These are phyloP conservation scores for Cercospora beticola DNA, from an alignment of 2,329 filamentous ascomycete genomes.

Conservation along the genomic window DNA sequence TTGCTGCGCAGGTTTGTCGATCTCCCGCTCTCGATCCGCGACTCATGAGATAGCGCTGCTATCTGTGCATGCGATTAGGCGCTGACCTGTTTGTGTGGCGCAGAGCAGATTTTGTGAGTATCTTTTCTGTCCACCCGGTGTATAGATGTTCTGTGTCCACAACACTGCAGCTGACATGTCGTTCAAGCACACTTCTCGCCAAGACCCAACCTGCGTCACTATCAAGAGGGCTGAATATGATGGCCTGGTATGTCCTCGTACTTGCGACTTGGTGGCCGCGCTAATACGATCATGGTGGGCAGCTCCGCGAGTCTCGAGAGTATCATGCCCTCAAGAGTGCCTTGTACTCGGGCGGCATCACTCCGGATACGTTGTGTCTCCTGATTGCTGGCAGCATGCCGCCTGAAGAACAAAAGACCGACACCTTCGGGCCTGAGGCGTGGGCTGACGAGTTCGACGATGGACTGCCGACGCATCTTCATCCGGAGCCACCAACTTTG, in stretches of 20 bases:
- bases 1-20: conserved; percentile 60
- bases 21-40: background rate
- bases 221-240: conserved; percentile 64
- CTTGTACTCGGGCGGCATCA: conserved; percentile 53
- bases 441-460: conserved; percentile 29
- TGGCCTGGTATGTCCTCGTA: conserved; percentile 48
- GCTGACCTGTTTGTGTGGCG: conserved; percentile 23
- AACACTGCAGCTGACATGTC: conserved; percentile 21
- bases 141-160: background rate
- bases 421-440: conserved; percentile 7
- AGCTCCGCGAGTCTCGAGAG: conserved; percentile 49
- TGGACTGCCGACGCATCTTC: conserved; percentile 6
- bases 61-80: conserved; percentile 18
- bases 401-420: conserved; percentile 2
- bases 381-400: conserved; percentile 39
- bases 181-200: conserved; percentile 29
- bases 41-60: conserved; percentile 1
- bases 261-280: background rate
- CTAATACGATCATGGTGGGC: conserved; percentile 1
- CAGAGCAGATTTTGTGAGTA: conserved; percentile 36
- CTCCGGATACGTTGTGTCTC: conserved; percentile 51
- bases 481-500: background rate
- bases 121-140: background rate
- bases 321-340: conserved; percentile 54
- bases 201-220: conserved; percentile 44